Conservation (phyloP, 345 rosid species). For the Brassica rapa region DNA sequence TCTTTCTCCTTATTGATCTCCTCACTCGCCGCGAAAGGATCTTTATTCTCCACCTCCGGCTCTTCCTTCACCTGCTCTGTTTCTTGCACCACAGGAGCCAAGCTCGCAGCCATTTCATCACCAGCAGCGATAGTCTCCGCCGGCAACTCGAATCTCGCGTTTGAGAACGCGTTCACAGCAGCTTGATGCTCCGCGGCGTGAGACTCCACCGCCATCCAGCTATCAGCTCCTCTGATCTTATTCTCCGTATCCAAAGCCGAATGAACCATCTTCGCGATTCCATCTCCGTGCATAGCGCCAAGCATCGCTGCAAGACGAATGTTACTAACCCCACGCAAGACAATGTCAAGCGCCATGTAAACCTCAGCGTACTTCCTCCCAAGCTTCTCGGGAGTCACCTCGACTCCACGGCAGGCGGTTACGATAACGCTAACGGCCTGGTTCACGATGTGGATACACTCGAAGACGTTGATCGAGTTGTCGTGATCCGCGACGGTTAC, state of each 20-base stretch:
- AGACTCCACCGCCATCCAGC: conserved; percentile 61
- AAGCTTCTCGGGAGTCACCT: conserved; percentile 96
- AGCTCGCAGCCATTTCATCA: conserved; percentile 68
- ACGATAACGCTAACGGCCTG: conserved; percentile 96
- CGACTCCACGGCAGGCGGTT: conserved; percentile 98
- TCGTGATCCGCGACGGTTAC: conserved; percentile 87
- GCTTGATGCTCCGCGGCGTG: conserved; percentile 71
- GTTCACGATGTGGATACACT: conserved; percentile 93
- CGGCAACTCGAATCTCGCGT: conserved; percentile 70
- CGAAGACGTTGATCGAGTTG: conserved; percentile 84
- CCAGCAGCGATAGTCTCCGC: conserved; percentile 80
- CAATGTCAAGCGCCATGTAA: conserved; percentile 97
- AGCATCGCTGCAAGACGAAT: conserved; percentile 95
- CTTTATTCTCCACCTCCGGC: conserved; percentile 56
- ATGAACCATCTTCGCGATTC: conserved; percentile 97
- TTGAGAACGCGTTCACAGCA: conserved; percentile 63
- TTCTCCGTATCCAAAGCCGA: conserved; percentile 85
- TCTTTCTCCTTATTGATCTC: conserved; percentile 69
- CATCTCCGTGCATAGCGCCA: conserved; percentile 91
- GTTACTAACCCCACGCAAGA: conserved; percentile 84
- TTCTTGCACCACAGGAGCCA: conserved; percentile 56
- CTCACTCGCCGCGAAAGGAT: conserved; percentile 93
- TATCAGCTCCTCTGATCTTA: conserved; percentile 94
- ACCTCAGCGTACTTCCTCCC: conserved; percentile 88
- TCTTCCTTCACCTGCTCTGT: conserved; percentile 67